Evolutionary conservation across 805 yeast species (phyloP), one percentile per base, ranked within the genome.

Genomic region (Torulaspora gathmanii): DNA sequence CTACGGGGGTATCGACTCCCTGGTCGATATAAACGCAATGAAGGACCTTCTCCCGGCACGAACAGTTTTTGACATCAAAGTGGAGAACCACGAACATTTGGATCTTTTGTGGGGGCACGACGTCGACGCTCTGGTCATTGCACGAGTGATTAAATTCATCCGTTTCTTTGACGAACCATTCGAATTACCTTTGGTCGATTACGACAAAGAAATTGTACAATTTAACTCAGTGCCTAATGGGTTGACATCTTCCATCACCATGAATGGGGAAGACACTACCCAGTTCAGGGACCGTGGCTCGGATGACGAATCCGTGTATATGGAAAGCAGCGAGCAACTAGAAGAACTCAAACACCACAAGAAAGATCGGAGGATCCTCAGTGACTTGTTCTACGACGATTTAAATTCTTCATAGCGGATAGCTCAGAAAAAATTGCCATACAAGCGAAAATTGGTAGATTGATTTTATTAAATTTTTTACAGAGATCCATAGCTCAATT

Each of bases 61-160:
- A 16, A 68, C 63, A 13, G 77, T 79, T 0, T 71, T 74, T 11
- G 73, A 77, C 3, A 68, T 79, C 11, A 82, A 85, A 1, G 76
- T 89, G 0, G 72, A 69, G 0, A 69, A 69, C n/a, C 88, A 89
- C 63, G 98, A 90, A 65, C 98, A 90, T 65, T 70, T 90, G 59
- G 98, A 91, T 60, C 78, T 91, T 45, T 67, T 90, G 12, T 90
- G 98, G 98, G 95, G 95, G 8, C 65, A 73, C 8, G 79, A 81
- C 42, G 86, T 84, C 1, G 77, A 71, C 22, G 51, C 60, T 1
- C 51, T 65, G 25, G 80, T 79, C 0, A 70, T 76, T 37, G 60
- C 68, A 5, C 69, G 71, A 45, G 70, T 77, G 5, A 46, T 70
- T 3, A 60, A 64, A 40, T 69, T 70, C 41, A 57, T 72, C 12